Evolutionary conservation across 306 rosid genomes (phyloP).

Genomic region (Oemleria cerasiformis): DNA sequence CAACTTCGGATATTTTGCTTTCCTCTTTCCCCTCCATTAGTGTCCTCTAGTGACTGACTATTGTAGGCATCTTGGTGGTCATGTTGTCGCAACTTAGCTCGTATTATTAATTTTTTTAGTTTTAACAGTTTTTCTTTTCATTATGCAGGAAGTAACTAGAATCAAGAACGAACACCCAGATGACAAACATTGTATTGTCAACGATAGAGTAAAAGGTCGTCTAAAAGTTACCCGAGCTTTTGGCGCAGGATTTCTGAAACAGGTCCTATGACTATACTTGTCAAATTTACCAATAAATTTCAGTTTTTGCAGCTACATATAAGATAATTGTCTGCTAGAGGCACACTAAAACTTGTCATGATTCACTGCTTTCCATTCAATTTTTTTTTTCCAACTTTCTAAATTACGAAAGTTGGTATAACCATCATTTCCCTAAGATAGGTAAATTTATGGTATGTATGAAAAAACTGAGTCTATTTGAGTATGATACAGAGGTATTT

Average conservation of each 20-base stretch:
- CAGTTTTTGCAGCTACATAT: slow-evolving; percentile 10
- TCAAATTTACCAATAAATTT: not conserved
- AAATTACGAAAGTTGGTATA: not conserved
- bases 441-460: not conserved
- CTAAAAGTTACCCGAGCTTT: slow-evolving; percentile 97
- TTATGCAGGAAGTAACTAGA: slow-evolving; percentile 81
- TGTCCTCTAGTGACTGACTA: too few species aligned
- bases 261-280: slow-evolving; percentile 47
- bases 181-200: slow-evolving; percentile 80
- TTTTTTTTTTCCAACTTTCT: not conserved
- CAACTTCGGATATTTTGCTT: slow-evolving; percentile 13
- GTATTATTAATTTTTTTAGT: not conserved
- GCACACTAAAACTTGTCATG: not conserved
- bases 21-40: not conserved
- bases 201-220: slow-evolving; percentile 93
- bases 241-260: slow-evolving; percentile 96
- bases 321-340: not conserved
- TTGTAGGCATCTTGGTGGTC: not conserved
- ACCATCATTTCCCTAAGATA: not conserved
- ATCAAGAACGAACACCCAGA: slow-evolving; percentile 94
- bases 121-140: slow-evolving; percentile 12
- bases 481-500: not conserved
- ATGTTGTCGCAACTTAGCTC: slow-evolving; percentile 16
- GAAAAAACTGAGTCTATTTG: too few species aligned
- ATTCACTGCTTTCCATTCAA: not conserved